These are phyloP conservation scores for Dovyalis caffra DNA, from an alignment of 345 rosid species.

Conservation along the genomic window DNA sequence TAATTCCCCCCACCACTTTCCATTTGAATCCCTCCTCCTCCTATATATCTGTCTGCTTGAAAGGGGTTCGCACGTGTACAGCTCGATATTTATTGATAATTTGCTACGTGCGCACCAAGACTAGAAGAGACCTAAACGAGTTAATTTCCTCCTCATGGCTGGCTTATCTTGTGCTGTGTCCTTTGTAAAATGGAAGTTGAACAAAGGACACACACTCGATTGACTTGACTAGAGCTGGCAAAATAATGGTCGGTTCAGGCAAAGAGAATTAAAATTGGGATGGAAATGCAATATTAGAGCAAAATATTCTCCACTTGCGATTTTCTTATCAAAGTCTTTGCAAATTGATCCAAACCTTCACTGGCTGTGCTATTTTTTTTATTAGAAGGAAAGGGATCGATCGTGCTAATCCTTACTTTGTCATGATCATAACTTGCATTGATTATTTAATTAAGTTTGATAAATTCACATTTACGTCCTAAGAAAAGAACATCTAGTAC, in stretches of 20 bases:
- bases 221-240: conserved; percentile 16
- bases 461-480: neutral
- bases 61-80: conserved; percentile 59
- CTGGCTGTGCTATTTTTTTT: neutral
- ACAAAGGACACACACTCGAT: neutral
- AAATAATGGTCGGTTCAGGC: conserved; percentile 1
- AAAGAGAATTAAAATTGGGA: neutral
- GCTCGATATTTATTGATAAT: conserved; percentile 34
- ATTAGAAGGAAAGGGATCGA: neutral
- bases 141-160: neutral
- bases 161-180: neutral
- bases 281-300: neutral
- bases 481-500: neutral
- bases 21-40: conserved; percentile 10
- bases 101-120: conserved; percentile 26
- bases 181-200: neutral
- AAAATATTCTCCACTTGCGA: neutral
- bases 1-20: conserved; percentile 2
- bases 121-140: neutral
- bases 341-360: too few species aligned
- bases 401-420: neutral
- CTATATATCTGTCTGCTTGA: neutral
- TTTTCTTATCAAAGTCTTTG: neutral
- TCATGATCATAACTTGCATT: neutral
- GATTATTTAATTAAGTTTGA: neutral